Evolutionary conservation across 2,329 filamentous ascomycete genomes (phyloP), one percentile per base, ranked within the genome.

Genomic region (Daldinia sp.): DNA sequence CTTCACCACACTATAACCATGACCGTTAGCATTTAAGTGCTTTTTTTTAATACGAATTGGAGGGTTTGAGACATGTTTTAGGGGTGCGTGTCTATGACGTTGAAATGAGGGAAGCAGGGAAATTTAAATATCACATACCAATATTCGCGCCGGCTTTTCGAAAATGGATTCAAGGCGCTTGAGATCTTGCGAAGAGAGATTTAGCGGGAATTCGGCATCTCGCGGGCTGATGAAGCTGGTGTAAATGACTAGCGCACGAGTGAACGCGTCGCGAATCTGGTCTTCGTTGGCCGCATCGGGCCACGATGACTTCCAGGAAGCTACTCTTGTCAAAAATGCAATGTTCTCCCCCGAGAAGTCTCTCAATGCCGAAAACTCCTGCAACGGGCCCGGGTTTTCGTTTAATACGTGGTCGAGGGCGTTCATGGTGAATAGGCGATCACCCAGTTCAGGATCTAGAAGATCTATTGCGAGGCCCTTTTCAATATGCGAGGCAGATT

Each of bases 321-420:
- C 81, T 7, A 91, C 85, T 44, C 83, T 81, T 7, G 84, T 86
- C 4, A 92, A 79, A 76, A 92, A 92, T 53, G 89, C 86, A 70
- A 92, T 89, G 74, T 92, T 92, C 76, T 92, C 90, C 13, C 89
- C 90, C 0, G 89, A 91, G 74, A 92, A 92, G 72, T 92, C 90
- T 39, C 86, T 84, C 0, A 87, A 81, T 0, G 89, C 89, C 0
- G 90, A 89, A 75, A 90, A 92, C 59, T 88, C 79, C 63, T 90
- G 87, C 0, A 92, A 82, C 0, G 87, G 87, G 4, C 84, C 81
- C 0, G 88, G 86, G 74, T 90, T 89, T 56, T 84, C 82, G 60
- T 84, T 81, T 0, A 92, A 81, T 4, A 88, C 87, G 65, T 87
- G 82, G 69, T 92, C 89, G 1, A 92, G 83, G 0, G 89, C 87